Percentiles rank a stretch among this genome's conserved stretches.
phyloP scores from a whole-genome alignment of 768 basidiomycete genomes.

The Auriscalpium microsporum region DNA sequence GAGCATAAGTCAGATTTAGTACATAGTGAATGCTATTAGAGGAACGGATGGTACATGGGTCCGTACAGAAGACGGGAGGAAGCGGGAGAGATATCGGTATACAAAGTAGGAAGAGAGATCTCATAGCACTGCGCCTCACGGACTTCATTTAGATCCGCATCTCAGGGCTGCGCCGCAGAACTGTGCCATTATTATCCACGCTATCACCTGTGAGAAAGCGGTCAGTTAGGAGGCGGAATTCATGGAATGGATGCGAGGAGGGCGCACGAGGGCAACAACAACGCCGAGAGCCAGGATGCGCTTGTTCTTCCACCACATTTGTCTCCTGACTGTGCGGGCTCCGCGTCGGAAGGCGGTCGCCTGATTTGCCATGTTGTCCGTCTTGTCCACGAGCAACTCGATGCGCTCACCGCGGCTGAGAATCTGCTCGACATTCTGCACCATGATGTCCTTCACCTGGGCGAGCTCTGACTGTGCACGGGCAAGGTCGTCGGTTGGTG shows the following conservation, averaged over 20 bases:
- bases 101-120: not conserved
- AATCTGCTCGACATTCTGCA: slow-evolving; percentile 96
- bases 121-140: not conserved
- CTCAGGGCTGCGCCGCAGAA: slow-evolving; percentile 82
- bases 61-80: not conserved
- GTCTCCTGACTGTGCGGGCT: slow-evolving; percentile 69
- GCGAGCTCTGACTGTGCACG: slow-evolving; percentile 85
- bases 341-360: slow-evolving; percentile 90
- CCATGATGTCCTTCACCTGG: slow-evolving; percentile 96
- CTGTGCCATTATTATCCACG: slow-evolving; percentile 81
- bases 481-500: slow-evolving; percentile 80
- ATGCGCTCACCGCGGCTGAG: slow-evolving; percentile 91
- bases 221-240: slow-evolving; percentile 7
- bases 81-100: not conserved
- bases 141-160: slow-evolving; percentile 34
- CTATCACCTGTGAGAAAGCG: slow-evolving; percentile 40
- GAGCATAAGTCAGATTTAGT: not conserved
- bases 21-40: not conserved
- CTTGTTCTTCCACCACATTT: slow-evolving; percentile 88
- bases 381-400: slow-evolving; percentile 94
- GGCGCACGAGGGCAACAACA: slow-evolving; percentile 61
- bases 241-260: slow-evolving; percentile 2
- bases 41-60: not conserved
- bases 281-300: slow-evolving; percentile 60
- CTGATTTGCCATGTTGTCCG: slow-evolving; percentile 89